Evolutionary conservation across 441 rosid genomes (phyloP), one percentile per base, ranked within the genome.

Genomic region (Rhodomyrtus psidioides): DNA sequence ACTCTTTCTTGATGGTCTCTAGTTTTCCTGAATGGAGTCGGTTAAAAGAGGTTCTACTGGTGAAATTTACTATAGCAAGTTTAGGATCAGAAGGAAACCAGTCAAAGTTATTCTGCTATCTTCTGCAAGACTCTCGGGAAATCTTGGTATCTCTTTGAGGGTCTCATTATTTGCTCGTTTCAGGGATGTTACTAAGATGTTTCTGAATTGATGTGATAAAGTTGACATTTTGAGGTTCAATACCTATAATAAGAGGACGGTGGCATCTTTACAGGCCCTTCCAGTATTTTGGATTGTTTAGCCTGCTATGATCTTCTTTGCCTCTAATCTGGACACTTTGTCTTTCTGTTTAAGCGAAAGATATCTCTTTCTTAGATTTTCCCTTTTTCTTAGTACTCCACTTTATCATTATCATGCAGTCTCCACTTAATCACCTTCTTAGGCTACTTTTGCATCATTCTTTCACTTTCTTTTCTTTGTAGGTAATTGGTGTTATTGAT

Each of bases 401-500:
- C 57, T 34, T 86, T 60, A 19, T 70, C 79, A 70, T 23, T 21
- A 34, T 70, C 9, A 12, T 10, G 79, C 16, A 21, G 49, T 70
- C 44, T 54, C 56, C 49, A n/a, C 51, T 59, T 86, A 46, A 54
- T 53, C 23, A 65, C 82, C 53, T 74, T 81, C 84, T 46, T 82
- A n/a, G 75, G 42, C 83, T 49, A 57, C 15, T 28, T 30, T 81
- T 76, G 59, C 85, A 84, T 85, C 49, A 70, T 30, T 83, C 82
- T 84, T 70, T 82, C 55, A 28, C 49, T 49, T 60, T 82, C 10
- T 54, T 83, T 70, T 55, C 4, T 87, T 89, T 85, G 86, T 88
- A 97, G 99, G 97, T 94, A 56, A 94, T 94, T 86, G 99, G 99
- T 84, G 98, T 96, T 83, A 90, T 96, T 91, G 99, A 97, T 91